Evolutionary conservation across 306 rosid genomes (phyloP), one percentile per base, ranked within the genome.

Genomic region (Cajanus cajan): DNA sequence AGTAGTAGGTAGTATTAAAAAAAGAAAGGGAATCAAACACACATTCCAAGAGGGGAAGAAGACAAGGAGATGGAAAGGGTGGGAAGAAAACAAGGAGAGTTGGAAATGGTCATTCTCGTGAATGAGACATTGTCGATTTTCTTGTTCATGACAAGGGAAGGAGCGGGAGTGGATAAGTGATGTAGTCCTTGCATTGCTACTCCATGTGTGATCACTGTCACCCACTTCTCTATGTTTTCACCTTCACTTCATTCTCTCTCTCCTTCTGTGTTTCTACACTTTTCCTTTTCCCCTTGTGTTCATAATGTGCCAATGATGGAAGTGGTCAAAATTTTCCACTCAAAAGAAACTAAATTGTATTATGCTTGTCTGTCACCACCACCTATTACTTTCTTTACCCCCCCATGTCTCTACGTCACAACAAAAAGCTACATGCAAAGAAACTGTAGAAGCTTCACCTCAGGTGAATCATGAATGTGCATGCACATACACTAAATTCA

Each of bases 41-140:
- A 86, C 78, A 87, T 79, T 79, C 89, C 95, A 86, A 90, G 90
- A 81, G 62, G 63, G 57, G 50, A 80, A 87, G 75, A 90, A 54
- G 97, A 92, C 97, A 90, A 90, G 82, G 54, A 89, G 86, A 86
- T 77, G 75, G 77, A 76, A 82, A 80, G 67, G 82, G 34, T 65
- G 28, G 71, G 85, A 85, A 86, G 86, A 88, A 89, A 87, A 90
- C 87, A 86, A 79, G 68, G 82, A 48, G 80, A 78, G 92, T 87
- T 64, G 91, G 90, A 87, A 87, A 80, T 51, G 91, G 91, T 84
- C 91, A 15, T 57, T 84, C 91, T 87, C 90, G 89, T 90, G 97
- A 87, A 78, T 77, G 84, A 68, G 88, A 88, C 88, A 52, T 84
- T 62, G 88, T 80, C 84, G 57, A 78, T 73, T 84, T 87, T 85